Evolutionary conservation across 441 rosid genomes (phyloP).

Genomic region (Breynia disticha): DNA sequence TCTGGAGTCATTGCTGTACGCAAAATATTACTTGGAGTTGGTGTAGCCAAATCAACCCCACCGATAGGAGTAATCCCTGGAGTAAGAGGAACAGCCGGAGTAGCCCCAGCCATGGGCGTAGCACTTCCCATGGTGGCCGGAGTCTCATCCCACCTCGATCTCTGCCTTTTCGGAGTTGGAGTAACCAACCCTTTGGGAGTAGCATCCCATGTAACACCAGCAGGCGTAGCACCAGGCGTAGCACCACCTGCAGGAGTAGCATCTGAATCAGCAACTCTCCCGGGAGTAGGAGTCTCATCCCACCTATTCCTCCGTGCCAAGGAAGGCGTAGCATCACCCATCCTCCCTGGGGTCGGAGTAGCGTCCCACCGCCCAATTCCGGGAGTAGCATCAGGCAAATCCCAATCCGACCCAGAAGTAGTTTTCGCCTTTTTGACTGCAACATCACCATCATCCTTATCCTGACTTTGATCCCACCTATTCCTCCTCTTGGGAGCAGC

Average conservation of each 20-base stretch:
- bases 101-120: slow-evolving; percentile 78
- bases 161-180: slow-evolving; percentile 82
- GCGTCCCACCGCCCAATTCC: slow-evolving; percentile 97
- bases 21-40: slow-evolving; percentile 60
- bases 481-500: slow-evolving; percentile 66
- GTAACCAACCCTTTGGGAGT: slow-evolving; percentile 87
- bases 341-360: slow-evolving; percentile 86
- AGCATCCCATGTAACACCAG: slow-evolving; percentile 90
- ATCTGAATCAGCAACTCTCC: slow-evolving; percentile 76
- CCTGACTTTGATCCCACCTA: slow-evolving; percentile 86
- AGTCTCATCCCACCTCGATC: slow-evolving; percentile 97
- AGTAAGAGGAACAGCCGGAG: slow-evolving; percentile 71
- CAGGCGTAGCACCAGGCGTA: slow-evolving; percentile 91
- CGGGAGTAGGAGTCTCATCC: slow-evolving; percentile 97
- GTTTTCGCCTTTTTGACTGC: slow-evolving; percentile 52
- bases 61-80: slow-evolving; percentile 92
- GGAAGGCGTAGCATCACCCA: slow-evolving; percentile 71
- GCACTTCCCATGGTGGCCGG: slow-evolving; percentile 97
- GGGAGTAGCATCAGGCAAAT: slow-evolving; percentile 73
- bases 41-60: slow-evolving; percentile 77
- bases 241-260: slow-evolving; percentile 81
- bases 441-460: slow-evolving; percentile 49
- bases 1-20: slow-evolving; percentile 78
- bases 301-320: slow-evolving; percentile 74
- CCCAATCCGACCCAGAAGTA: slow-evolving; percentile 69